phyloP scores from a whole-genome alignment of 805 yeast genomes.

The Spathaspora passalidarum region DNA sequence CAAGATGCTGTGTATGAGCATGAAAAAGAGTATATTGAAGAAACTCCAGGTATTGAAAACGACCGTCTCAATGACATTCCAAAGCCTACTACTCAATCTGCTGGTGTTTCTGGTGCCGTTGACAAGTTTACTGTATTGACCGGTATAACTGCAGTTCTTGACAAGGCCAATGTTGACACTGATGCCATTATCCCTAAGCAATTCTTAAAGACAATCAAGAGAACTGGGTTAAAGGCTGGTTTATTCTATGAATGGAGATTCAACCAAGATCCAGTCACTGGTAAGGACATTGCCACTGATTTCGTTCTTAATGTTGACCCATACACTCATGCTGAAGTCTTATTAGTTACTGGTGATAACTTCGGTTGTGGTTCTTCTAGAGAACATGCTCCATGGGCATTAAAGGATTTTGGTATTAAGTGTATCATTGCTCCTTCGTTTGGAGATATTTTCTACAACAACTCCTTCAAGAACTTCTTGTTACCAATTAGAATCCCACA shows the following conservation, averaged over 20 bases:
- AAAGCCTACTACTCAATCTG: constrained; percentile 22
- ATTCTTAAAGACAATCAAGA: constrained; percentile 94
- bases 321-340: constrained; percentile 72
- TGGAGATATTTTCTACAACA: constrained; percentile 97
- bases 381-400: constrained; percentile 99
- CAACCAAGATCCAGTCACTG: constrained; percentile 55
- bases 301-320: constrained; percentile 86
- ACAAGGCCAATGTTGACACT: constrained; percentile 93
- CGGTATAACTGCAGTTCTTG: constrained; percentile 91
- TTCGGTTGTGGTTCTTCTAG: constrained; percentile 99
- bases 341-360: constrained; percentile 93
- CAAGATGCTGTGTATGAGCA: constrained; percentile 72
- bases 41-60: constrained; percentile 49
- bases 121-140: constrained; percentile 72
- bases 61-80: constrained; percentile 68
- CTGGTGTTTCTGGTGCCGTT: constrained; percentile 49
- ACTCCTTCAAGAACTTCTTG: constrained; percentile 94
- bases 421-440: constrained; percentile 96
- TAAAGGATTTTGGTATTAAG: constrained; percentile 94
- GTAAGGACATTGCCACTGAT: constrained; percentile 80
- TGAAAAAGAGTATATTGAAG: constrained; percentile 60
- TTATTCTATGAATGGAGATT: constrained; percentile 90
- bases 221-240: constrained; percentile 89
- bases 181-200: constrained; percentile 99
- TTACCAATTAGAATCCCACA: constrained; percentile 90